Evolutionary conservation across 75 land plant genomes (phyloP).

Genomic region (Selaginella tamariscina): DNA sequence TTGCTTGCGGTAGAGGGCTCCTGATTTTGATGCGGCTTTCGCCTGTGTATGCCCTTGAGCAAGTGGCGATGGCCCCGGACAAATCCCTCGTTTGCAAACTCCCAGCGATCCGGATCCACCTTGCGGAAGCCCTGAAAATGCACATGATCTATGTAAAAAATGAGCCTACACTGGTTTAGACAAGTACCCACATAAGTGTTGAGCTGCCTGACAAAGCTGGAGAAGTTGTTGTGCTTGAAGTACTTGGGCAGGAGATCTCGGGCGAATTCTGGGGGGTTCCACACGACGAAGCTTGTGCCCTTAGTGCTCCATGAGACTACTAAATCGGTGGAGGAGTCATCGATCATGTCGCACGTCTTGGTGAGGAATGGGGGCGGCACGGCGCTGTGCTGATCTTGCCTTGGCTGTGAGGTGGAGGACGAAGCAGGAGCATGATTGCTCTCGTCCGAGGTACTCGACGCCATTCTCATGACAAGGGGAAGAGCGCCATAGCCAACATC

Average conservation of each 20-base stretch:
- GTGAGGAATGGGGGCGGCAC: slow-evolving; percentile 40
- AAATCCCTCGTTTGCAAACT: slow-evolving; percentile 66
- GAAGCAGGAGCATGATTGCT: too few relatives aligned
- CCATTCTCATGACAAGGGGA: too few relatives aligned
- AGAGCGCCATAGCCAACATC: too few relatives aligned
- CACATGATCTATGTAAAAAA: too few relatives aligned
- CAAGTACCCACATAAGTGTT: too few relatives aligned
- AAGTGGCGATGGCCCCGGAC: slow-evolving; percentile 50
- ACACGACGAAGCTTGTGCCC: slow-evolving; percentile 44
- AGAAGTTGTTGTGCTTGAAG: slow-evolving; percentile 54
- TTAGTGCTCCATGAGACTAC: slow-evolving; percentile 35
- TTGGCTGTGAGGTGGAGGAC: too few relatives aligned
- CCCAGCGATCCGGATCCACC: slow-evolving; percentile 62
- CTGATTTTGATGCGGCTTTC: slow-evolving; percentile 25
- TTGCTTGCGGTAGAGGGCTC: slow-evolving; percentile 12
- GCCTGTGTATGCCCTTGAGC: slow-evolving; percentile 42
- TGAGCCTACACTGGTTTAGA: slow-evolving; percentile 44
- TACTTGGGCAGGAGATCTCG: slow-evolving; percentile 32
- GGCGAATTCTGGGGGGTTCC: slow-evolving; percentile 42
- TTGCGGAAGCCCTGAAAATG: slow-evolving; percentile 60
- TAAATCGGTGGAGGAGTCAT: slow-evolving; percentile 25
- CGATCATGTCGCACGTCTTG: slow-evolving; percentile 43
- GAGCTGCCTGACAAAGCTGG: slow-evolving; percentile 24
- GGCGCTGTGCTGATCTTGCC: too few relatives aligned
- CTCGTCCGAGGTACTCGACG: too few relatives aligned